phyloP scores from a whole-genome alignment of 139 green algal species.

The Diplosphaera chodatii region DNA sequence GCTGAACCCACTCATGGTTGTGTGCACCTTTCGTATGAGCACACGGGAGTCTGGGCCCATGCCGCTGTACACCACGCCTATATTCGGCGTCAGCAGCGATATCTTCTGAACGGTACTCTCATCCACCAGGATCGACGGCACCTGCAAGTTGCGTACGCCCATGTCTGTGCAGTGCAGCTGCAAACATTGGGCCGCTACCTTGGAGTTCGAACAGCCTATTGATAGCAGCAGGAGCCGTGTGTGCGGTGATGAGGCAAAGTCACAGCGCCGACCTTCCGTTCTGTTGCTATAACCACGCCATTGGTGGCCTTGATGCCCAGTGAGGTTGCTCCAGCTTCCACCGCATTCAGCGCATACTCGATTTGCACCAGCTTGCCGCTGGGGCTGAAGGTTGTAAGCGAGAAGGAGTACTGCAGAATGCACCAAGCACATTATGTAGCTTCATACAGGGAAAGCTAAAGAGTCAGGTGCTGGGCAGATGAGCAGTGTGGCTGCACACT shows the following conservation, averaged over 20 bases:
- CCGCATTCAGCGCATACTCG: constrained; percentile 96
- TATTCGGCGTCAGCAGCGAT: constrained; percentile 79
- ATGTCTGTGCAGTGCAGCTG: too few species aligned
- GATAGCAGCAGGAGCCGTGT: too few species aligned
- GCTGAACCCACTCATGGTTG: too few species aligned
- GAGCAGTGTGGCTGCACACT: too few species aligned
- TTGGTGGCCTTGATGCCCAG: constrained; percentile 95
- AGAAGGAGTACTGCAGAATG: constrained; percentile 86
- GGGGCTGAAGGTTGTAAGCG: constrained; percentile 96
- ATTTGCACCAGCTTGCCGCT: constrained; percentile 97
- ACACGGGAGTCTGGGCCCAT: constrained; percentile 98
- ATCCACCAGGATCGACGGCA: constrained; percentile 77
- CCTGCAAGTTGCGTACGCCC: not conserved
- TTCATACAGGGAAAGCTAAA: too few species aligned
- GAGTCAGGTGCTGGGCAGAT: too few species aligned
- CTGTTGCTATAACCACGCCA: constrained; percentile 98
- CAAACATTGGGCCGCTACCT: too few species aligned
- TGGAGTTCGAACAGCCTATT: too few species aligned
- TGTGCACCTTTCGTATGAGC: constrained; percentile 73
- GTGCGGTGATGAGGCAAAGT: too few species aligned
- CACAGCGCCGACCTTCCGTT: constrained; percentile 84
- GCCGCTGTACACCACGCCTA: constrained; percentile 94
- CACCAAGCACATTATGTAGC: too few species aligned
- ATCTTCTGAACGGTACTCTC: constrained; percentile 92
- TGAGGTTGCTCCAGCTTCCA: constrained; percentile 85